These are phyloP conservation scores for Aspergillus sp. DNA, from an alignment of 2,329 filamentous ascomycete species.

Conservation along the genomic window DNA sequence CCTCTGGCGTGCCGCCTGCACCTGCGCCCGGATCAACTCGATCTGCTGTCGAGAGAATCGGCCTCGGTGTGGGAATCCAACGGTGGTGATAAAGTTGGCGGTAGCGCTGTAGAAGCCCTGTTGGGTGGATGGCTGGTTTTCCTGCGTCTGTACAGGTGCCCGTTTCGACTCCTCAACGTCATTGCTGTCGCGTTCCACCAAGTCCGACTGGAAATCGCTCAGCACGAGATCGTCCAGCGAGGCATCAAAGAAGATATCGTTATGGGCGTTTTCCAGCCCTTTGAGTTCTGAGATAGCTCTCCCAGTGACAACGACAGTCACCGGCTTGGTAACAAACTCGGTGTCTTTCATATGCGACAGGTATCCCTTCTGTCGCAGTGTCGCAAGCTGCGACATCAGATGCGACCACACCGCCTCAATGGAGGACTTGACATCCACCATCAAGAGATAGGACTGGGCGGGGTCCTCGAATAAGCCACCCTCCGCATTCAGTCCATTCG, in stretches of 20 bases:
- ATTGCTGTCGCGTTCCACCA: too few species aligned
- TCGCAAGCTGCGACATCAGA: conserved; percentile 14
- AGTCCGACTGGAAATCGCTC: conserved; percentile 6
- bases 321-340: conserved; percentile 12
- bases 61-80: conserved; percentile 12
- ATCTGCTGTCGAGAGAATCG: conserved; percentile 14
- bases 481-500: neutral
- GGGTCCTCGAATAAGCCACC: conserved; percentile 5
- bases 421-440: conserved; percentile 18
- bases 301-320: conserved; percentile 21
- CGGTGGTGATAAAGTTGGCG: conserved; percentile 6
- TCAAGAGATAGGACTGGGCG: conserved; percentile 14
- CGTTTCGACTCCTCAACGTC: too few species aligned
- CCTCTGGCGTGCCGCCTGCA: conserved; percentile 10
- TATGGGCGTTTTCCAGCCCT: neutral
- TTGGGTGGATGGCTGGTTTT: too few species aligned
- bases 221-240: conserved; percentile 7
- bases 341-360: conserved; percentile 18
- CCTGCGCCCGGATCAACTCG: conserved; percentile 11
- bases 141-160: too few species aligned
- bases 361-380: conserved; percentile 15
- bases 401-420: conserved; percentile 10
- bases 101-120: conserved; percentile 6
- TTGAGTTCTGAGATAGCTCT: neutral
- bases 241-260: conserved; percentile 9